phyloP scores from a whole-genome alignment of 352 stramenopile genomes.

The Pythium sukuiense region DNA sequence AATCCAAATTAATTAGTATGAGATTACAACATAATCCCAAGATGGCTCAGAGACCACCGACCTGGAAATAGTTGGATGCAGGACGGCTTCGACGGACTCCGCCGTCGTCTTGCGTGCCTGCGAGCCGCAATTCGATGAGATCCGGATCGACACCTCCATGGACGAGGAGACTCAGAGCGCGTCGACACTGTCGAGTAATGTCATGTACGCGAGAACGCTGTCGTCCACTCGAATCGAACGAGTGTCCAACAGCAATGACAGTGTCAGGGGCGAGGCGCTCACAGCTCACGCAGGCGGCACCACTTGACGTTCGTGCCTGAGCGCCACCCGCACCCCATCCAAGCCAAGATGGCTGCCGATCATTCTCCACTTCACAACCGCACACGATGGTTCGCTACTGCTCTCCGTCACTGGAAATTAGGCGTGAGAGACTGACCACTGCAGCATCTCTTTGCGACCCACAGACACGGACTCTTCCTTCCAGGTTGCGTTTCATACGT shows the following conservation, averaged over 20 bases:
- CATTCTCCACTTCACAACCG: slow-evolving; percentile 11
- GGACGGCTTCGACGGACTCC: too few species aligned
- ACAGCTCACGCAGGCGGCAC: slow-evolving; percentile 4
- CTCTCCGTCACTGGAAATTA: background rate
- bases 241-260: too few species aligned
- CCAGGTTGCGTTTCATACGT: slow-evolving; percentile 4
- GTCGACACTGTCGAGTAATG: too few species aligned
- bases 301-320: slow-evolving; percentile 19
- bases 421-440: background rate
- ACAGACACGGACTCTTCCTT: slow-evolving; percentile 13
- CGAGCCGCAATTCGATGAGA: too few species aligned
- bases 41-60: background rate
- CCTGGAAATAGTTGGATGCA: too few species aligned
- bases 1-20: background rate
- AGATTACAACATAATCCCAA: background rate
- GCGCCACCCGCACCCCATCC: slow-evolving; percentile 6
- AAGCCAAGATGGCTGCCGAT: slow-evolving; percentile 20
- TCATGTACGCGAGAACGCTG: too few species aligned
- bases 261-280: slow-evolving; percentile 2
- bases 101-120: too few species aligned
- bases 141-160: too few species aligned
- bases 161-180: too few species aligned
- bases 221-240: too few species aligned
- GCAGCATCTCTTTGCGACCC: background rate
- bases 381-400: slow-evolving; percentile 20